Evolutionary conservation across 1,139 yeast genomes (phyloP).

Genomic region (Geotrichum restrictum): DNA sequence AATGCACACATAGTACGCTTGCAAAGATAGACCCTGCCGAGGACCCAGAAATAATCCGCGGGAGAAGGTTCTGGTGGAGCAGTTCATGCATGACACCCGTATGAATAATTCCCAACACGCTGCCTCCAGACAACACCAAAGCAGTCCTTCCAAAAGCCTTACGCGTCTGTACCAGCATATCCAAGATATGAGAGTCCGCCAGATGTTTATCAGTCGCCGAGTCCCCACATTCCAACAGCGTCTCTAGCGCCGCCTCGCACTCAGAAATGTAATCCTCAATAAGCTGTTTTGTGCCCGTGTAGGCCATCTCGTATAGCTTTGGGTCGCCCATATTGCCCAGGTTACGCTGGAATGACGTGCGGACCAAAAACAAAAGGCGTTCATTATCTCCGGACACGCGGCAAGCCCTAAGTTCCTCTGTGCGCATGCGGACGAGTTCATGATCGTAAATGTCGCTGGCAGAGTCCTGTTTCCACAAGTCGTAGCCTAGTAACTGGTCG

Average conservation of each 20-base stretch:
- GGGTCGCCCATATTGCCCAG: constrained; percentile 85
- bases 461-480: constrained; percentile 64
- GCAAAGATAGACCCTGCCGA: constrained; percentile 97
- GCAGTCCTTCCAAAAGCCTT: constrained; percentile 94
- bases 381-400: constrained; percentile 56
- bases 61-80: constrained; percentile 68
- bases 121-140: constrained; percentile 88
- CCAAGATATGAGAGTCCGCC: constrained; percentile 66
- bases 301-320: constrained; percentile 68
- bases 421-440: constrained; percentile 51
- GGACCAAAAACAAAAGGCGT: constrained; percentile 61
- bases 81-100: constrained; percentile 85
- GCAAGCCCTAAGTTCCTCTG: constrained; percentile 59
- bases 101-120: constrained; percentile 87
- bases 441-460: constrained; percentile 70
- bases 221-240: constrained; percentile 37
- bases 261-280: constrained; percentile 81
- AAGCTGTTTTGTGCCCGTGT: constrained; percentile 77
- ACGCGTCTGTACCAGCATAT: constrained; percentile 80
- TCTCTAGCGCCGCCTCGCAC: constrained; percentile 61
- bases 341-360: constrained; percentile 84
- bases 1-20: constrained; percentile 75
- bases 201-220: constrained; percentile 30
- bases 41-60: constrained; percentile 89
- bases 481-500: constrained; percentile 61